These are phyloP conservation scores for Phoma sp. DNA, from an alignment of 2,329 filamentous ascomycete species.

Conservation along the genomic window DNA sequence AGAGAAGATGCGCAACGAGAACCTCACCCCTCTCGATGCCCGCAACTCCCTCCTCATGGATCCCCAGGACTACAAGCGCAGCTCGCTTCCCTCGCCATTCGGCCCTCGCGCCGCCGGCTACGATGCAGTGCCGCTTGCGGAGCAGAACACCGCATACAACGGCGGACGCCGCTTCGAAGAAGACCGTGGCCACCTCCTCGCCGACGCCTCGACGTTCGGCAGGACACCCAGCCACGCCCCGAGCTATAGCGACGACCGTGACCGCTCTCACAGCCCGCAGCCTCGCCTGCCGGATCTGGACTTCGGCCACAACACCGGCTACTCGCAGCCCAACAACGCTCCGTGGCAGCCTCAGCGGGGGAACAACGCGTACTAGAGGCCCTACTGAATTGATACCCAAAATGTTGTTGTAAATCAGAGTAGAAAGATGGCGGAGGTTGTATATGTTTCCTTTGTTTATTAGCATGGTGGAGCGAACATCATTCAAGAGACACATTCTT, in stretches of 20 bases:
- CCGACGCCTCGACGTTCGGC: constrained; percentile 44
- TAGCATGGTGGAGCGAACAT: constrained; percentile 10
- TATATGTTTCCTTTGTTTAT: constrained; percentile 17
- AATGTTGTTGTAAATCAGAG: neutral
- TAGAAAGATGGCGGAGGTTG: neutral
- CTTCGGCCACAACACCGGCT: constrained; percentile 29
- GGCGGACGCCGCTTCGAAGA: constrained; percentile 33
- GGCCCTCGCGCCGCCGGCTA: constrained; percentile 41
- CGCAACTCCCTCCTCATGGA: constrained; percentile 84
- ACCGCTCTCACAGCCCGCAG: constrained; percentile 34
- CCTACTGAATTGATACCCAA: constrained; percentile 14
- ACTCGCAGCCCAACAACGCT: constrained; percentile 22
- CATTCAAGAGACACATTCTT: neutral
- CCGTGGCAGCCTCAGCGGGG: constrained; percentile 36
- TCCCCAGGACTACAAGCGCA: constrained; percentile 55
- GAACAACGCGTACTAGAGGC: constrained; percentile 34
- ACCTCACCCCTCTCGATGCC: constrained; percentile 83
- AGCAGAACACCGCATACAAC: constrained; percentile 41
- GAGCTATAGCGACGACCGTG: constrained; percentile 29
- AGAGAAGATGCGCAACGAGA: constrained; percentile 84
- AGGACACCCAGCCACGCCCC: constrained; percentile 29
- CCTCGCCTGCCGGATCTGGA: constrained; percentile 42
- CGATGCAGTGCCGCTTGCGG: constrained; percentile 45
- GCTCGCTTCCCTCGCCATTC: constrained; percentile 38
- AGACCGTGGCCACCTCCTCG: constrained; percentile 40